phyloP scores from a whole-genome alignment of 768 basidiomycete genomes.

The Tubosaeta sp. region DNA sequence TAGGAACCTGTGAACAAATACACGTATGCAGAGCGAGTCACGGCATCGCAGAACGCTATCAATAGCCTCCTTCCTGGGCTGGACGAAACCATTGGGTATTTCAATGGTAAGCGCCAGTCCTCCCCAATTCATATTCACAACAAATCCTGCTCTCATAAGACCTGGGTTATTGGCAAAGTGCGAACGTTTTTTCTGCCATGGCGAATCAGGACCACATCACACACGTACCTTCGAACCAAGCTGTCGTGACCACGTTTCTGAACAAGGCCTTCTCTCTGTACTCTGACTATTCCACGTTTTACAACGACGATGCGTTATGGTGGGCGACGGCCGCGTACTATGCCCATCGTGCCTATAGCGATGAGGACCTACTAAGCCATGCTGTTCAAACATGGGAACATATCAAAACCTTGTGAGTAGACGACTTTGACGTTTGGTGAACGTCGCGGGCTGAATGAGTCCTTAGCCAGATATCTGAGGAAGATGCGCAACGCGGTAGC shows the following conservation, averaged over 20 bases:
- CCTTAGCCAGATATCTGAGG: conserved; percentile 33
- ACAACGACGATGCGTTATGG: conserved; percentile 34
- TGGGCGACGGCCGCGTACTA: conserved; percentile 53
- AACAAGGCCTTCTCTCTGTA: conserved; percentile 7
- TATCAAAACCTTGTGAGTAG: conserved; percentile 42
- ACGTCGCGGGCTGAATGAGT: neutral
- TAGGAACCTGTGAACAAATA: conserved; percentile 43
- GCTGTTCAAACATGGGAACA: conserved; percentile 47
- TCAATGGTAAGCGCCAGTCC: conserved; percentile 34
- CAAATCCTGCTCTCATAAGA: conserved; percentile 23
- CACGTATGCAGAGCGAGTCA: conserved; percentile 36
- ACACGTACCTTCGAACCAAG: neutral
- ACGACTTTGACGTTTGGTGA: neutral
- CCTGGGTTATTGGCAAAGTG: conserved; percentile 52
- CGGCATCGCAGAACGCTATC: conserved; percentile 40
- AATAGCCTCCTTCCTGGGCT: conserved; percentile 38
- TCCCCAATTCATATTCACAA: too few relatives aligned
- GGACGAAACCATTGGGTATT: conserved; percentile 36
- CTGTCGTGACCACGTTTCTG: conserved; percentile 2
- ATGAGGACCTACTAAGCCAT: conserved; percentile 38
- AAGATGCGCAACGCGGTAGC: conserved; percentile 24
- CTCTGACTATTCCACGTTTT: conserved; percentile 4
- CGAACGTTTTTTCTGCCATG: conserved; percentile 47
- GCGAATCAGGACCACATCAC: conserved; percentile 31
- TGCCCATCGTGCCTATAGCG: conserved; percentile 45